Base-by-base conservation (phyloP, 164 flowering plant genomes). In the Macadamia integrifolia region DNA sequence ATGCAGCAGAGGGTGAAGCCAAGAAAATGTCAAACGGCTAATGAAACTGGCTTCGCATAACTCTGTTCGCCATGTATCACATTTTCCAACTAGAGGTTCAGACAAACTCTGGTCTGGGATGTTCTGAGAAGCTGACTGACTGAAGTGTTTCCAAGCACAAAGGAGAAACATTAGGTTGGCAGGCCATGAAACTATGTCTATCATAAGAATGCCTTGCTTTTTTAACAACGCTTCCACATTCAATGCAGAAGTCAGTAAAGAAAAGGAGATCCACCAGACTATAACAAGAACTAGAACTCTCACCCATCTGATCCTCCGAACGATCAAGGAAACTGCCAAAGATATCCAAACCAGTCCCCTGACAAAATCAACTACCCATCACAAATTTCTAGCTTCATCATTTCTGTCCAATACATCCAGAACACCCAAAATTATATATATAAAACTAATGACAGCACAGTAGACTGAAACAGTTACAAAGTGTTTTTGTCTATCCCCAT, bases 1-100 rank as follows among this genome's bases (percentile, higher is more conserved):
- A n/a, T n/a, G n/a, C n/a, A n/a, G n/a, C n/a, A n/a, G n/a, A n/a
- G n/a, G n/a, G n/a, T n/a, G n/a, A n/a, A n/a, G n/a, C n/a, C n/a
- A n/a, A n/a, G 92, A 89, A 79, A 93, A 93, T 32, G 80, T 77
- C 73, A 90, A 56, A 31, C 58, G 76, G 73, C 89, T 80, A 32
- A 88, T 5, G 28, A 83, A 77, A 65, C 79, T 65, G 9, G 83
- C 76, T 12, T 73, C 69, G n/a, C 57, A 44, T 63, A 76, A n/a
- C 52, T 65, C 57, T 7, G 65, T 61, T 60, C 0, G 44, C n/a
- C 58, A 67, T 49, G 72, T 58, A 35, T 62, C 76, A 28, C 49
- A 60, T 52, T 72, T 69, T 28, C 66, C 35, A 90, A 48, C 40
- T n/a, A 92, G 69, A 73, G 89, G 85, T 60, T 87, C 87, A 1